Percentiles rank a stretch among this genome's conserved stretches.
Evolutionary conservation across 2,329 filamentous ascomycete genomes (phyloP).

Genomic region (Fusarium pininemorale): DNA sequence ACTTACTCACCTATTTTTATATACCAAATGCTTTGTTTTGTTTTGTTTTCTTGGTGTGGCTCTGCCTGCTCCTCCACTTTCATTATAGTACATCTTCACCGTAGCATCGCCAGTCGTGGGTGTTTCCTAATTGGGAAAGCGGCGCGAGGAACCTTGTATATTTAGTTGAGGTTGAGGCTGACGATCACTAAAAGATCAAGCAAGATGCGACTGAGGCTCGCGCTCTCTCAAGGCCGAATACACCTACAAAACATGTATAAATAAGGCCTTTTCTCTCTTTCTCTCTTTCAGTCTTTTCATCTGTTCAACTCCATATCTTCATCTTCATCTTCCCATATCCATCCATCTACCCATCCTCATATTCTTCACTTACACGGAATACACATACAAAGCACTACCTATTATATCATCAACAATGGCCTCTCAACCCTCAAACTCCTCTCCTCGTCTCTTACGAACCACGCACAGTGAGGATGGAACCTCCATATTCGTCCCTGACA

Average conservation of each 20-base stretch:
- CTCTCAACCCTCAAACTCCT: background rate
- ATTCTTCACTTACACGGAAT: background rate
- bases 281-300: too few species aligned
- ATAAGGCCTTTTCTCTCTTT: background rate
- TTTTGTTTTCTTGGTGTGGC: background rate
- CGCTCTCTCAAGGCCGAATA: background rate
- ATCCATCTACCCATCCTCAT: background rate
- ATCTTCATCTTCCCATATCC: background rate
- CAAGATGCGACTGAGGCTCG: background rate
- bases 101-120: conserved; percentile 6
- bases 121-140: conserved; percentile 28
- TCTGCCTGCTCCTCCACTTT: background rate
- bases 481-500: conserved; percentile 14
- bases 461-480: background rate
- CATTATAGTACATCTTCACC: background rate
- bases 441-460: conserved; percentile 10
- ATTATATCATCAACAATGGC: background rate
- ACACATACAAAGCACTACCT: background rate
- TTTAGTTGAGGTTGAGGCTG: background rate
- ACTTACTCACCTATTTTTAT: background rate
- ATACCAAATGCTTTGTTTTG: background rate
- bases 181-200: background rate
- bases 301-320: background rate
- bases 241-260: background rate
- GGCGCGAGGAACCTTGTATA: conserved; percentile 20